A percentile compares a stretch with the other conserved stretches of the same genome.
Evolutionary conservation across 768 basidiomycete genomes (phyloP).

Genomic region (Gelatoporia subvermispora): DNA sequence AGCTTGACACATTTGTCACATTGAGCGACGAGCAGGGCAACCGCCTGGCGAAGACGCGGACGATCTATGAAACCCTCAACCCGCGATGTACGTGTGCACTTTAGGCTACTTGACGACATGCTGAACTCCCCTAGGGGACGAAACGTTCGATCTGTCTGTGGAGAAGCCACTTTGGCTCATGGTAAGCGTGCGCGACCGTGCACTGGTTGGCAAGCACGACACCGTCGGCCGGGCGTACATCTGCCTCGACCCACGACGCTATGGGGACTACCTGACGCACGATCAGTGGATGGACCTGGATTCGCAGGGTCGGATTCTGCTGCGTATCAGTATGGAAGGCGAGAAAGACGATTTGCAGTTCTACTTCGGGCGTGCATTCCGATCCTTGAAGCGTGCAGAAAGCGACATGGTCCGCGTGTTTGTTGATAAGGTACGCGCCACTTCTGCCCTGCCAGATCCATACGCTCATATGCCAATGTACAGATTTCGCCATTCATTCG

Average conservation of each 20-base stretch:
- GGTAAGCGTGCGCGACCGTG: conserved; percentile 89
- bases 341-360: conserved; percentile 98
- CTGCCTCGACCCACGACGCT: conserved; percentile 84
- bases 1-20: conserved; percentile 88
- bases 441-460: neutral
- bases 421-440: conserved; percentile 80
- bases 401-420: conserved; percentile 94
- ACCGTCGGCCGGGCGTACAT: conserved; percentile 88
- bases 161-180: conserved; percentile 95
- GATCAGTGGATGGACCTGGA: conserved; percentile 93
- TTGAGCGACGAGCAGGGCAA: conserved; percentile 90
- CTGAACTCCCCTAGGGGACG: conserved; percentile 70
- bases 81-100: conserved; percentile 72
- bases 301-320: conserved; percentile 74
- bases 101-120: neutral
- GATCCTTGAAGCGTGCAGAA: conserved; percentile 88
- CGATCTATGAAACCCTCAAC: conserved; percentile 84
- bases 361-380: conserved; percentile 94
- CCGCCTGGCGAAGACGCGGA: conserved; percentile 89
- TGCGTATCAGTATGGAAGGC: conserved; percentile 96
- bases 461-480: neutral
- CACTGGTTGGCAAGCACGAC: conserved; percentile 88
- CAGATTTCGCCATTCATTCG: conserved; percentile 94
- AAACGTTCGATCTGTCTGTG: conserved; percentile 92
- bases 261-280: conserved; percentile 84